These are phyloP conservation scores for Lactarius quietus DNA, from an alignment of 768 basidiomycete genomes.

Conservation along the genomic window DNA sequence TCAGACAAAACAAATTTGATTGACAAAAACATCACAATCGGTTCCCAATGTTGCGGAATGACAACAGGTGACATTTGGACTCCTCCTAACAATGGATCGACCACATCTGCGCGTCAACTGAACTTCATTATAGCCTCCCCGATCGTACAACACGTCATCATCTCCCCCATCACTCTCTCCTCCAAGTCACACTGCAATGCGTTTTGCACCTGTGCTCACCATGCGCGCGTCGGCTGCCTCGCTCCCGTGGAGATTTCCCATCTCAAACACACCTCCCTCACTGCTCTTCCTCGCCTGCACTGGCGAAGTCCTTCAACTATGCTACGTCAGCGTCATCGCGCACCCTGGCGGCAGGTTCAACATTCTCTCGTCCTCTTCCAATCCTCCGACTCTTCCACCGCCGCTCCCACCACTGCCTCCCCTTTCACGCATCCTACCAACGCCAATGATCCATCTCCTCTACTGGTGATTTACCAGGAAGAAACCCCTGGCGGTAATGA, in stretches of 20 bases:
- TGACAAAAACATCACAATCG: too few species aligned
- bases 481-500: constrained; percentile 36
- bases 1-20: too few species aligned
- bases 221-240: too few species aligned
- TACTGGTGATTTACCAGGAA: constrained; percentile 12
- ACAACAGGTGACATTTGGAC: constrained; percentile 66
- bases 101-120: constrained; percentile 82
- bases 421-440: neutral
- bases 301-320: too few species aligned
- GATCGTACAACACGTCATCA: constrained; percentile 95
- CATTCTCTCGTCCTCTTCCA: too few species aligned
- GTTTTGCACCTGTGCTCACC: too few species aligned
- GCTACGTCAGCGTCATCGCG: too few species aligned
- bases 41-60: neutral
- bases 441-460: neutral
- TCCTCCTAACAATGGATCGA: constrained; percentile 89
- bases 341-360: too few species aligned
- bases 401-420: constrained; percentile 46
- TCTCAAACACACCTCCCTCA: constrained; percentile 93
- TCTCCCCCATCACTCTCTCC: constrained; percentile 90
- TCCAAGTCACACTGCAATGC: too few species aligned
- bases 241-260: constrained; percentile 86
- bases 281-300: constrained; percentile 81
- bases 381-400: too few species aligned
- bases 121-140: constrained; percentile 92